Percentiles rank a stretch among this genome's conserved stretches.
Evolutionary conservation across 2,329 filamentous ascomycete species (phyloP).

Genomic region (Penicillium sclerotiorum): DNA sequence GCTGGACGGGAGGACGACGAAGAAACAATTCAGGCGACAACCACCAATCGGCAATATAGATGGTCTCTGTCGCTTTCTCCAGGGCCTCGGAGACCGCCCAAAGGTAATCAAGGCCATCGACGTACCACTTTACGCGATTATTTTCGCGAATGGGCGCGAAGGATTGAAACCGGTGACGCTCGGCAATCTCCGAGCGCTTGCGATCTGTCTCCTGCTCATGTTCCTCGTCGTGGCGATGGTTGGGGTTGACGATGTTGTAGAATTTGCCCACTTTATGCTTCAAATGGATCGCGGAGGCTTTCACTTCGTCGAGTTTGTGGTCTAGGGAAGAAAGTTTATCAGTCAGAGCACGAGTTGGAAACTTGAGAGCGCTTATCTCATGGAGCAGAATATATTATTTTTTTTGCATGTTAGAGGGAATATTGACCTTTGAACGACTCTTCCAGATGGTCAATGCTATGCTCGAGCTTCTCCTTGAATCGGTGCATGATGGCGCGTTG

Average conservation of each 20-base stretch:
- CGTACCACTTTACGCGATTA: constrained; percentile 94
- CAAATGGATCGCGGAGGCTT: constrained; percentile 59
- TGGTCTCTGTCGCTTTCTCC: constrained; percentile 87
- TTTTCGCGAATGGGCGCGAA: constrained; percentile 85
- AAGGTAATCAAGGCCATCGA: constrained; percentile 93
- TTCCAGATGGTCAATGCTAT: constrained; percentile 25
- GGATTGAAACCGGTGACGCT: constrained; percentile 81
- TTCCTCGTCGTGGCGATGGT: constrained; percentile 91
- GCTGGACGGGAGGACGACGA: constrained; percentile 76
- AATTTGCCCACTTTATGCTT: constrained; percentile 68
- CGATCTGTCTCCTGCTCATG: constrained; percentile 83
- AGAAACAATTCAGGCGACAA: constrained; percentile 85
- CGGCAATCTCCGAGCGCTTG: constrained; percentile 72
- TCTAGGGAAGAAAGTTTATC: constrained; percentile 29
- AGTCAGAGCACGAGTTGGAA: no score
- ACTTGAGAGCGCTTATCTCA: no score
- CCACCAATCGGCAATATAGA: constrained; percentile 99
- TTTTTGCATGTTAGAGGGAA: background rate
- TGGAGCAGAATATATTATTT: background rate
- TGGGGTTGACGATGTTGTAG: constrained; percentile 72
- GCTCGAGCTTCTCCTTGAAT: constrained; percentile 27
- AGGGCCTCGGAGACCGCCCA: constrained; percentile 89
- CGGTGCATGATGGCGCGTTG: constrained; percentile 26
- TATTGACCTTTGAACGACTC: constrained; percentile 30
- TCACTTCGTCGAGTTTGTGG: constrained; percentile 41